Percentiles rank a stretch among this genome's conserved stretches.
These are phyloP conservation scores for Coccinonectria pachysandricola DNA, from an alignment of 2,329 filamentous ascomycete species.

Conservation along the genomic window DNA sequence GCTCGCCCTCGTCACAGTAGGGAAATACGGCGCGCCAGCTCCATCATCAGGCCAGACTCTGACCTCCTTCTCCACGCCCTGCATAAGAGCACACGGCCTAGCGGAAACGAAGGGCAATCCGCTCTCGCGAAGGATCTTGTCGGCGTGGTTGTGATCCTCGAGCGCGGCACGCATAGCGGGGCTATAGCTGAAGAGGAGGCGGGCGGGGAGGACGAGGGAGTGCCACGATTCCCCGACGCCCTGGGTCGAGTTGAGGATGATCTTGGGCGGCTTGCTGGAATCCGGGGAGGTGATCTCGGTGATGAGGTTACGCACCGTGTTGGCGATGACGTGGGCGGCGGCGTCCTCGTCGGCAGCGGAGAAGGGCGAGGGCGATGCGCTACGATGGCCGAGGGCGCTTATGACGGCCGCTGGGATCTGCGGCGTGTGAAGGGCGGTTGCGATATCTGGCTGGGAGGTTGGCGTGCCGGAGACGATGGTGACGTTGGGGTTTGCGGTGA, in stretches of 20 bases:
- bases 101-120: not conserved
- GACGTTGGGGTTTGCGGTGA: constrained; percentile 22
- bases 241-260: constrained; percentile 40
- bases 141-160: not conserved
- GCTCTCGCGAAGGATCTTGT: not conserved
- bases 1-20: constrained; percentile 25
- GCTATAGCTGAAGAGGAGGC: not conserved
- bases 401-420: constrained; percentile 29
- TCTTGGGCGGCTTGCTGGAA: constrained; percentile 25
- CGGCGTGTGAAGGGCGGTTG: constrained; percentile 13
- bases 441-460: constrained; percentile 25
- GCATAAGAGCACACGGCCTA: not conserved
- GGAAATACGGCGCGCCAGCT: constrained; percentile 20
- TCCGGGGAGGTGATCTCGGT: constrained; percentile 27
- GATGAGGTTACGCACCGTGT: constrained; percentile 3
- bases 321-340: constrained; percentile 36
- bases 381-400: constrained; percentile 37
- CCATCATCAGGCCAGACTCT: constrained; percentile 27
- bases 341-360: too few species aligned
- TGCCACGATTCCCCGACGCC: constrained; percentile 36
- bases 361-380: constrained; percentile 15
- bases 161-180: not conserved
- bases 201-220: constrained; percentile 7
- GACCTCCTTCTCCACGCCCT: constrained; percentile 25
- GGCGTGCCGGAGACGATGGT: constrained; percentile 29